Evolutionary conservation across 306 rosid genomes (phyloP).

Genomic region (Cucumis hystrix): DNA sequence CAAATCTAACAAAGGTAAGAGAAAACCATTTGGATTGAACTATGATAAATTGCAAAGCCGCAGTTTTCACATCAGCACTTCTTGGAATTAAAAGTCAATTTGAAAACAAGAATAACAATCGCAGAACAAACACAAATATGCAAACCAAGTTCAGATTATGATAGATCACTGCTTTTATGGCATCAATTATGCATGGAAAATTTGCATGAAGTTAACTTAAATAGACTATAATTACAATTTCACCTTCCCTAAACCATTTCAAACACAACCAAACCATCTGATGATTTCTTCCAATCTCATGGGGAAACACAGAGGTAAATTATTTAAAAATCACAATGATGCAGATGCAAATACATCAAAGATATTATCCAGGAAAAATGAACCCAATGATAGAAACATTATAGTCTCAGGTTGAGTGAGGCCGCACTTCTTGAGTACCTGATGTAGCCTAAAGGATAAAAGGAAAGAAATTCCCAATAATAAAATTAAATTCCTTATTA

Average conservation of each 20-base stretch:
- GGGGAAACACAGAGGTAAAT: neutral
- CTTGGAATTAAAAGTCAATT: neutral
- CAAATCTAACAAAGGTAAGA: slow-evolving; percentile 51
- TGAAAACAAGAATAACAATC: neutral
- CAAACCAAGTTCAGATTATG: neutral
- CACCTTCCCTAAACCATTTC: neutral
- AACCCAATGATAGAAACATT: neutral
- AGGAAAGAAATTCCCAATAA: too few relatives aligned
- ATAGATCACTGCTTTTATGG: neutral
- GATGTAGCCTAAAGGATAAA: neutral
- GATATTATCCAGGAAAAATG: neutral
- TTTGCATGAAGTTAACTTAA: neutral
- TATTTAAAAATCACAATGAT: neutral
- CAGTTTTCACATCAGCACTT: neutral
- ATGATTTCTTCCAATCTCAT: neutral
- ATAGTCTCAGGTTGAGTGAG: neutral
- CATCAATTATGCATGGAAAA: neutral
- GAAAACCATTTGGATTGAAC: slow-evolving; percentile 7
- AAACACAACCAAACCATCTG: neutral
- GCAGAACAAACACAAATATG: neutral
- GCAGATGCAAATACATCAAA: neutral
- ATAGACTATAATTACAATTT: neutral
- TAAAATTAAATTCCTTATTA: too few relatives aligned
- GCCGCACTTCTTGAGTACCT: neutral
- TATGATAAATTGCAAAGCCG: neutral